These are phyloP conservation scores for Pilatotrama ljubarskyi DNA, from an alignment of 768 basidiomycete genomes.

Conservation along the genomic window DNA sequence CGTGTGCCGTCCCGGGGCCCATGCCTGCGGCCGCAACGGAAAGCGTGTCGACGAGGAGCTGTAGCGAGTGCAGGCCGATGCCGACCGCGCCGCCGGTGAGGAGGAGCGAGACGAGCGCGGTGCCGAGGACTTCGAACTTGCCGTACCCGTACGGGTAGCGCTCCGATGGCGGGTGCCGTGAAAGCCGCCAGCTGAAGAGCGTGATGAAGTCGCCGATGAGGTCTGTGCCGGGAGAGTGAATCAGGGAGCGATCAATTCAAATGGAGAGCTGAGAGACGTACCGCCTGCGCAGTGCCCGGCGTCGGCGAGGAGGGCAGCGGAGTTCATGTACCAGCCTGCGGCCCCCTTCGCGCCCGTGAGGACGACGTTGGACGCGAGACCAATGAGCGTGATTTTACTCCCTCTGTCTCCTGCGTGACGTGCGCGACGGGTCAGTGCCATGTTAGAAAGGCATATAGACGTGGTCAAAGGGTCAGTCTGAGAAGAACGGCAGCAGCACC, in stretches of 20 bases:
- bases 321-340: slow-evolving; percentile 90
- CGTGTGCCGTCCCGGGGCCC: slow-evolving; percentile 62
- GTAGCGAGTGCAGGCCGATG: slow-evolving; percentile 88
- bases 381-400: slow-evolving; percentile 80
- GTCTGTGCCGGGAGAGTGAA: slow-evolving; percentile 37
- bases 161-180: slow-evolving; percentile 75
- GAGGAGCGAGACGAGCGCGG: slow-evolving; percentile 84
- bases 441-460: too few relatives aligned
- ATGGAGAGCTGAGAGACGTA: slow-evolving; percentile 37
- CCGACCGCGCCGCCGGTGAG: slow-evolving; percentile 83
- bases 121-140: slow-evolving; percentile 95
- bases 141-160: slow-evolving; percentile 87
- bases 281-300: slow-evolving; percentile 91
- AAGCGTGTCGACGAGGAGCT: slow-evolving; percentile 76
- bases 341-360: slow-evolving; percentile 82
- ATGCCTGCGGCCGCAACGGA: slow-evolving; percentile 62
- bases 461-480: too few relatives aligned
- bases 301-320: slow-evolving; percentile 88
- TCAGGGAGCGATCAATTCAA: too few relatives aligned
- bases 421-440: background rate
- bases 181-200: slow-evolving; percentile 84
- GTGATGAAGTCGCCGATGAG: slow-evolving; percentile 90
- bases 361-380: slow-evolving; percentile 78
- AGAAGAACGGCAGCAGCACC: too few relatives aligned
- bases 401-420: slow-evolving; percentile 67